Evolutionary conservation across 768 basidiomycete genomes (phyloP).

Genomic region (Lactarius vividus): DNA sequence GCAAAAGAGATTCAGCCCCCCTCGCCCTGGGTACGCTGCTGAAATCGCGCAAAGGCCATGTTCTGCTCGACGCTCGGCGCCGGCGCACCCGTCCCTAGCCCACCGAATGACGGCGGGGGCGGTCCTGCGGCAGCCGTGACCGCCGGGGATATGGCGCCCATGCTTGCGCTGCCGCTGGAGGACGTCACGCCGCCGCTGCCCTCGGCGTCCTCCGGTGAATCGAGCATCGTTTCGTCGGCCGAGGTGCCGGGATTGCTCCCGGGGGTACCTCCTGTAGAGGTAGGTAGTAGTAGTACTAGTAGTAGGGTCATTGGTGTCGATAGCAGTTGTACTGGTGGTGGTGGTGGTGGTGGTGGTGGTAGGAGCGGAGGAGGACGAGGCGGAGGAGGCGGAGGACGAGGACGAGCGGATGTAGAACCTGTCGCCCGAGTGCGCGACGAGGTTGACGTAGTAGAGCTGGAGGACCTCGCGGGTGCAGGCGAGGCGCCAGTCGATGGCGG

Average conservation of each 20-base stretch:
- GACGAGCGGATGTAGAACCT: conserved; percentile 46
- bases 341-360: background rate
- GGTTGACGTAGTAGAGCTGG: conserved; percentile 92
- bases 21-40: conserved; percentile 27
- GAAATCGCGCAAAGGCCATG: conserved; percentile 73
- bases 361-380: background rate
- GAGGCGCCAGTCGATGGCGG: conserved; percentile 90
- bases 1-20: background rate
- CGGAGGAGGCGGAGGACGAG: background rate
- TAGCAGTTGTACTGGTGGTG: conserved; percentile 30
- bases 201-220: conserved; percentile 55
- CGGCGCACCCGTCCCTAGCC: conserved; percentile 34
- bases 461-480: conserved; percentile 91
- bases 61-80: conserved; percentile 79
- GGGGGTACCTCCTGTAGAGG: background rate
- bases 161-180: conserved; percentile 16
- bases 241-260: conserved; percentile 29
- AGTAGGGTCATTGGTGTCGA: conserved; percentile 33
- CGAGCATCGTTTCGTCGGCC: conserved; percentile 22
- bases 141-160: conserved; percentile 38
- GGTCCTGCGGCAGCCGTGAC: conserved; percentile 40
- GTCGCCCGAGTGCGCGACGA: conserved; percentile 76
- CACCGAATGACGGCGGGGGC: conserved; percentile 38
- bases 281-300: too few species aligned
- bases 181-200: conserved; percentile 32